Evolutionary conservation across 257 asterid genomes (phyloP).

Genomic region (Scutellaria barbata): DNA sequence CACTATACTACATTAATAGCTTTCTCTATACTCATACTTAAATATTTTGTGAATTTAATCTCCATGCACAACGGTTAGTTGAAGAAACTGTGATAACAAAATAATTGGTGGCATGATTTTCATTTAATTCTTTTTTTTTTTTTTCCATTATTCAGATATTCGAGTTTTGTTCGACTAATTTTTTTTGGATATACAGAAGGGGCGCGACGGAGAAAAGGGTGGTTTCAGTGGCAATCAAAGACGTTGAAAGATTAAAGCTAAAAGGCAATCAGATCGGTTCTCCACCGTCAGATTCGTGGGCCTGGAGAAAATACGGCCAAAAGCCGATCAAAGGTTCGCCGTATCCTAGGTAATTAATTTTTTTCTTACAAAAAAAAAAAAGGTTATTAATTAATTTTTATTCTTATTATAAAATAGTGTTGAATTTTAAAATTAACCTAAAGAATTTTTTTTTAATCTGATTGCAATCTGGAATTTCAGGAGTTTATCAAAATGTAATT

Average conservation of each 20-base stretch:
- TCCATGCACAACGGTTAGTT: slow-evolving; percentile 46
- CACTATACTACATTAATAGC: not conserved
- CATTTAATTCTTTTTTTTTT: too few relatives aligned
- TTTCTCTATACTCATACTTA: too few relatives aligned
- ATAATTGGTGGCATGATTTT: not conserved
- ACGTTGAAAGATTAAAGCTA: slow-evolving; percentile 64
- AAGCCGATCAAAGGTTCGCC: slow-evolving; percentile 98
- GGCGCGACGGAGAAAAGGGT: slow-evolving; percentile 73
- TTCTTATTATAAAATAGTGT: too few relatives aligned
- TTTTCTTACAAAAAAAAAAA: too few relatives aligned
- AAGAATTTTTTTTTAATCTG: too few relatives aligned
- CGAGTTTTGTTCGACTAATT: too few relatives aligned
- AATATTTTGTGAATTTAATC: slow-evolving; percentile 17
- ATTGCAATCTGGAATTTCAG: too few relatives aligned
- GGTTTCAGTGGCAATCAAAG: slow-evolving; percentile 74
- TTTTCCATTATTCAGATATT: too few relatives aligned
- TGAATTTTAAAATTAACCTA: too few relatives aligned
- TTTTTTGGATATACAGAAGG: slow-evolving; percentile 45
- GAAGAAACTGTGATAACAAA: slow-evolving; percentile 22
- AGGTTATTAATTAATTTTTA: too few relatives aligned
- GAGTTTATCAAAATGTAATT: too few relatives aligned
- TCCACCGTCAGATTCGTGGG: slow-evolving; percentile 98
- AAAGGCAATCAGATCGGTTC: slow-evolving; percentile 78
- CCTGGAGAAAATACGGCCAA: slow-evolving; percentile 97
- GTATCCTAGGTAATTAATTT: slow-evolving; percentile 69